Evolutionary conservation across 345 rosid species (phyloP).

Genomic region (Lepidium sativum): DNA sequence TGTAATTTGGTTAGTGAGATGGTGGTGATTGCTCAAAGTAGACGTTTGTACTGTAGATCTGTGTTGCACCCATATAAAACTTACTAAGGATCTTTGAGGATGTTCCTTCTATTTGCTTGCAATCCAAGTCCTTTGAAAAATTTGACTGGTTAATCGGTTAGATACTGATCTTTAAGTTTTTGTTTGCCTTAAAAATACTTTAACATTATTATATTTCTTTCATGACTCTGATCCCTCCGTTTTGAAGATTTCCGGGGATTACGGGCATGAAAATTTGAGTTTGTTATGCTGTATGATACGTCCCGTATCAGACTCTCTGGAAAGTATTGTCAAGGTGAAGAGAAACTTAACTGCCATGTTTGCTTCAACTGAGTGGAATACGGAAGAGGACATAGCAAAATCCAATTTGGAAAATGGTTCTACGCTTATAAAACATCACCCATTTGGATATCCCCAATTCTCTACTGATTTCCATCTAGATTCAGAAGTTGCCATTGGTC

Average conservation of each 20-base stretch:
- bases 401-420: constrained; percentile 31
- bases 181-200: no score
- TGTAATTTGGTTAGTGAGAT: constrained; percentile 1
- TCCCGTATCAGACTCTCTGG: no score
- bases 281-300: no score
- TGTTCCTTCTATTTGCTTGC: no score
- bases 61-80: constrained; percentile 4
- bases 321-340: constrained; percentile 34
- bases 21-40: constrained; percentile 1
- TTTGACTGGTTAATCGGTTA: no score
- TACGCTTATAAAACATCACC: no score
- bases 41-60: constrained; percentile 21
- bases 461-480: constrained; percentile 41
- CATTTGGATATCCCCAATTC: no score
- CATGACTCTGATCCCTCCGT: no score
- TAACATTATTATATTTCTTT: no score
- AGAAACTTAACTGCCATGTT: constrained; percentile 35
- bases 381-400: constrained; percentile 29
- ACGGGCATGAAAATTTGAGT: no score
- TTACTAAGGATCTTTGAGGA: background rate
- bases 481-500: constrained; percentile 46
- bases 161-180: no score
- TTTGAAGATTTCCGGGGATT: no score
- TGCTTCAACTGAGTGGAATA: constrained; percentile 34
- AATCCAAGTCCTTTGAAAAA: background rate